phyloP scores from a whole-genome alignment of 192 early-diverging fungal genomes.

The Mortierella claussenii region DNA sequence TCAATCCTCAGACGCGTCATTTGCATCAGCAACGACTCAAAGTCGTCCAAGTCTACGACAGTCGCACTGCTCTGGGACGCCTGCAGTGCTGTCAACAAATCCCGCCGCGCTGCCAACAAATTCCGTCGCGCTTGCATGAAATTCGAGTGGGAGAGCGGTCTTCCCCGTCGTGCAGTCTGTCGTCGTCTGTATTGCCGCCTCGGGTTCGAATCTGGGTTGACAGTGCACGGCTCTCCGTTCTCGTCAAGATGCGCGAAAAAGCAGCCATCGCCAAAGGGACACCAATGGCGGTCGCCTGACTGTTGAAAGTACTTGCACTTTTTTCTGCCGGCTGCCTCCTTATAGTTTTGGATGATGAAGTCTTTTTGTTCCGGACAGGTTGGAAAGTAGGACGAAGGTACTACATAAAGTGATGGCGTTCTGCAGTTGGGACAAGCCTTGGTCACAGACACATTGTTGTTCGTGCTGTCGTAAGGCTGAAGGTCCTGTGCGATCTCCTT shows the following conservation, averaged over 20 bases:
- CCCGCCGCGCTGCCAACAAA: not conserved
- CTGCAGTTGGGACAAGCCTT: slow-evolving; percentile 50
- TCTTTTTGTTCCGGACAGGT: slow-evolving; percentile 35
- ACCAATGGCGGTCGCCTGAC: slow-evolving; percentile 44
- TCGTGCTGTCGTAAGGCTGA: not conserved
- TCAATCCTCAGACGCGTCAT: too few relatives aligned
- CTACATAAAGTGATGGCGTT: slow-evolving; percentile 40
- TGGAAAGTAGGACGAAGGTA: slow-evolving; percentile 47
- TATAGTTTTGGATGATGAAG: slow-evolving; percentile 30
- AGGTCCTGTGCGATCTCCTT: slow-evolving; percentile 33
- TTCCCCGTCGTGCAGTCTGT: not conserved
- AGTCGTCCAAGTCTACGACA: not conserved
- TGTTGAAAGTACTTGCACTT: slow-evolving; percentile 11
- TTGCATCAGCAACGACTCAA: not conserved
- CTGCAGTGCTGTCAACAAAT: not conserved
- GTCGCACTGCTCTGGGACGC: not conserved
- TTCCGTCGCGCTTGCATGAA: too few relatives aligned
- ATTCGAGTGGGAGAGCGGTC: too few relatives aligned
- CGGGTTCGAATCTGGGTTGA: slow-evolving; percentile 34
- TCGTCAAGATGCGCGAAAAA: slow-evolving; percentile 43
- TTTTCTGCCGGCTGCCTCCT: slow-evolving; percentile 4
- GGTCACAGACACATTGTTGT: slow-evolving; percentile 22
- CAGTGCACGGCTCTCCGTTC: slow-evolving; percentile 25
- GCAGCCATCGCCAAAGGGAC: slow-evolving; percentile 44
- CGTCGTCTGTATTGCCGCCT: slow-evolving; percentile 3